phyloP scores from a whole-genome alignment of 2,329 filamentous ascomycete genomes.

The Torrubiellomyces zombiae region DNA sequence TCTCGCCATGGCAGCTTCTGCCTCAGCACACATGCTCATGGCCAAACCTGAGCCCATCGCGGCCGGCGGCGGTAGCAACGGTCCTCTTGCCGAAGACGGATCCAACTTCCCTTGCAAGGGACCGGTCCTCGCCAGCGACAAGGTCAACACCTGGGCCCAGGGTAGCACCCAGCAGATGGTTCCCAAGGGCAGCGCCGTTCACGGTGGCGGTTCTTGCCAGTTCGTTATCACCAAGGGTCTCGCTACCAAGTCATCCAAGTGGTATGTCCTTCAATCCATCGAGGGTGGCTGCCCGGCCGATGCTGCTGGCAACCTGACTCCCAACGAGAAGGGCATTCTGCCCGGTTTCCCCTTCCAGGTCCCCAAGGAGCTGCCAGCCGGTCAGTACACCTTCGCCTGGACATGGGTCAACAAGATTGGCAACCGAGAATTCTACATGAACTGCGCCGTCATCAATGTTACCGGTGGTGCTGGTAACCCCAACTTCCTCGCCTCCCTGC shows the following conservation, averaged over 20 bases:
- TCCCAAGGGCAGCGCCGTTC: constrained; percentile 58
- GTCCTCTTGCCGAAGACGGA: constrained; percentile 43
- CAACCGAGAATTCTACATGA: constrained; percentile 96
- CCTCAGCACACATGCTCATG: constrained; percentile 65
- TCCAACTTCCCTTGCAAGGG: constrained; percentile 73
- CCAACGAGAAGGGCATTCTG: constrained; percentile 27
- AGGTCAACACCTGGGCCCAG: constrained; percentile 38
- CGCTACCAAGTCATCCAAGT: constrained; percentile 50
- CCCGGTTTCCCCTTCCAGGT: constrained; percentile 53
- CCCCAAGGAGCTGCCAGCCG: constrained; percentile 53
- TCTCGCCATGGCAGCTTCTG: constrained; percentile 40
- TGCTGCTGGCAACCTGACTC: constrained; percentile 38
- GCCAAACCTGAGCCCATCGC: constrained; percentile 47
- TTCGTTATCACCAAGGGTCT: constrained; percentile 69
- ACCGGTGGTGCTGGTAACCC: constrained; percentile 32
- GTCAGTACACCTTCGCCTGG: constrained; percentile 74
- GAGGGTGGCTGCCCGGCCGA: constrained; percentile 69
- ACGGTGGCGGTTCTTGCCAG: constrained; percentile 89
- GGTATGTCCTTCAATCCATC: constrained; percentile 81
- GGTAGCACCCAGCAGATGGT: constrained; percentile 29
- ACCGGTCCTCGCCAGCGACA: constrained; percentile 26
- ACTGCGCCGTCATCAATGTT: constrained; percentile 65
- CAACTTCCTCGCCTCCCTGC: constrained; percentile 45
- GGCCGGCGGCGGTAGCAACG: constrained; percentile 29
- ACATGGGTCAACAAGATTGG: constrained; percentile 90